These are phyloP conservation scores for Beta macrorhiza DNA, from an alignment of 179 eudicot species.

Conservation along the genomic window DNA sequence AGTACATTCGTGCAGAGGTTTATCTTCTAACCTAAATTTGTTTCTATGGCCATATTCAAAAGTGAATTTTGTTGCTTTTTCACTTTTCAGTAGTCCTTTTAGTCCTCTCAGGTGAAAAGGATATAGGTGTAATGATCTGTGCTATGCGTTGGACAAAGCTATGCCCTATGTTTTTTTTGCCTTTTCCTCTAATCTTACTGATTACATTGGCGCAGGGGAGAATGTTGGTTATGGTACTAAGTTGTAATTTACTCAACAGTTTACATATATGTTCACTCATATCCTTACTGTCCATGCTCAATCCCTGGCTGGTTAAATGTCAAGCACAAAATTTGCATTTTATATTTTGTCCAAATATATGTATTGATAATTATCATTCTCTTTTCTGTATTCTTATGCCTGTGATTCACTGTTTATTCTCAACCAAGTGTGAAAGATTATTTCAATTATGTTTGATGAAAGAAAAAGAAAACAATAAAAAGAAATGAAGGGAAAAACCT, in stretches of 20 bases:
- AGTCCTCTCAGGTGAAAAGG: background rate
- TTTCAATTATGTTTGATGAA: background rate
- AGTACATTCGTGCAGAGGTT: slow-evolving; percentile 88
- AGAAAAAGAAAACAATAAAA: background rate
- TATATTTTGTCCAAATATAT: no score
- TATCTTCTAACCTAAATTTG: slow-evolving; percentile 23
- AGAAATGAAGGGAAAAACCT: background rate
- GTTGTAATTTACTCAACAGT: background rate
- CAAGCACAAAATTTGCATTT: background rate
- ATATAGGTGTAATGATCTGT: background rate
- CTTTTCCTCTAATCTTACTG: background rate
- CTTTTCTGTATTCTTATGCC: background rate
- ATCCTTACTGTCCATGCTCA: background rate
- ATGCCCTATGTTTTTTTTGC: background rate
- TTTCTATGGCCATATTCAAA: slow-evolving; percentile 18
- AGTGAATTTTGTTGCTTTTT: no score
- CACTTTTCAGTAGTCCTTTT: no score
- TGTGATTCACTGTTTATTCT: background rate
- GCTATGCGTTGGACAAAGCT: background rate
- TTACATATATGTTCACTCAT: background rate
- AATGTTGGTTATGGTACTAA: background rate
- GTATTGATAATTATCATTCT: background rate
- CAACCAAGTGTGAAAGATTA: background rate
- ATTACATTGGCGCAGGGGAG: background rate
- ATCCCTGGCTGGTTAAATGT: background rate